Base-by-base conservation (phyloP, 2,329 filamentous ascomycete species). In the Colletotrichum musae region DNA sequence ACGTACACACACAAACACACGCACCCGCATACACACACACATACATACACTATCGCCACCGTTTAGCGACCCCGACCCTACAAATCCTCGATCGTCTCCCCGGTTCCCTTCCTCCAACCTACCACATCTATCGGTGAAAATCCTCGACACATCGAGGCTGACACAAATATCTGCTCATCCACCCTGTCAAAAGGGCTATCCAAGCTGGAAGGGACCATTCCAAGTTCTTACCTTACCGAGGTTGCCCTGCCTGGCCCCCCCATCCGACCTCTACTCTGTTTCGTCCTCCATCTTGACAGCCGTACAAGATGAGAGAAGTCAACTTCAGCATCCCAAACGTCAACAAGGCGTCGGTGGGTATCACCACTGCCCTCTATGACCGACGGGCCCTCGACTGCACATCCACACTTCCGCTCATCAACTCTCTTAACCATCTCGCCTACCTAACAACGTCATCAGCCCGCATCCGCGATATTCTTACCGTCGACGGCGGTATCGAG, bases 241-340 rank as follows among this genome's bases (percentile, higher is more conserved):
- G 64, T 64, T 63, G 63, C 64, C 63, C 58, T 58, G 68, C 68
- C 68, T 70, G 68, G 68, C 68, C 66, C 15, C 47, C 47, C 62
- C 54, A 58, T 54, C 58, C 48, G 53, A 70, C 67, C 28, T 51
- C 41, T 24, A 54, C 18, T 16, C 26, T 21, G 50, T 41, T 51
- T 36, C 36, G 28, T 15, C 45, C 47, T 18, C 39, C 64, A 48
- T 41, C 43, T 59, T 58, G 51, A 68, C 21, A 43, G 52, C 57
- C 43, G 21, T 59, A 72, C 89, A 95, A 81, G 83, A 99, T 99
- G 96, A 94, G 96, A 86, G 96, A 99, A 89, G 95, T 97, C 85
- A 98, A 98, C 84, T 98, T 98, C 85, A 98, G 95, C 85, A 98
- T 98, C 80, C 95, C 96, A 63, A 98, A 96, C 88, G 94, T 97